Percentiles rank a stretch among this genome's conserved stretches.
These are phyloP conservation scores for Colletotrichum eleusines DNA, from an alignment of 2,329 filamentous ascomycete genomes.

Conservation along the genomic window DNA sequence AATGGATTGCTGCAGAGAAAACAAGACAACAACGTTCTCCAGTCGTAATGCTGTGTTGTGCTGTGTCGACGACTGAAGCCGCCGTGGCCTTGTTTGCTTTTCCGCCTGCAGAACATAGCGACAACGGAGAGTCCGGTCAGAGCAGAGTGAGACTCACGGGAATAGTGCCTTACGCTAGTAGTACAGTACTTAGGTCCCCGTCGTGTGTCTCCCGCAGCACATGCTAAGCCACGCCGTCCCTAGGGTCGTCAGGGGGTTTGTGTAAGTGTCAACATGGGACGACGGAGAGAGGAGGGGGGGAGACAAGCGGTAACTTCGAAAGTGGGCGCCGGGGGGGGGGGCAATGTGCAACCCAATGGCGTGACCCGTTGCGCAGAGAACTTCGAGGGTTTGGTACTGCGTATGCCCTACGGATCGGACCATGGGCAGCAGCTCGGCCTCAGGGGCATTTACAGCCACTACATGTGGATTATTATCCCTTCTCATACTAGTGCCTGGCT, in stretches of 20 bases:
- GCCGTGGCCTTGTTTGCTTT: slow-evolving; percentile 28
- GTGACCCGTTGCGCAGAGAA: slow-evolving; percentile 21
- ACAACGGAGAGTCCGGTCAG: not conserved
- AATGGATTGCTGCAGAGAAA: slow-evolving; percentile 5
- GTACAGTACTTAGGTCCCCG: not conserved
- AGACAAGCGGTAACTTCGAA: not conserved
- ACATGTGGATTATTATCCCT: slow-evolving; percentile 17
- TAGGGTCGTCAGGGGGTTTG: slow-evolving; percentile 1
- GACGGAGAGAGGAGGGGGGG: not conserved
- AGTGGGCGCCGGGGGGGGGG: slow-evolving; percentile 21
- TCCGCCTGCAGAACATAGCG: not conserved
- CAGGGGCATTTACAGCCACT: slow-evolving; percentile 32
- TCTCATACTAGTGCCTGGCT: not conserved
- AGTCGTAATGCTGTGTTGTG: not conserved
- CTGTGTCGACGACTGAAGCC: slow-evolving; percentile 8
- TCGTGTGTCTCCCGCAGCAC: slow-evolving; percentile 16
- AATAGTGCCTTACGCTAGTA: not conserved
- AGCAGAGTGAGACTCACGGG: not conserved
- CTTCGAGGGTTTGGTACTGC: slow-evolving; percentile 26
- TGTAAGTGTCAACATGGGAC: slow-evolving; percentile 2
- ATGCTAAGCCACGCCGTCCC: slow-evolving; percentile 31
- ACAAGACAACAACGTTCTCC: not conserved
- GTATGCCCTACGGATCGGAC: slow-evolving; percentile 9
- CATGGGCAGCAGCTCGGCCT: slow-evolving; percentile 14
- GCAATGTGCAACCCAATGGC: slow-evolving; percentile 15